These are phyloP conservation scores for Exophiala xenobiotica DNA, from an alignment of 2,329 filamentous ascomycete genomes.

Conservation along the genomic window DNA sequence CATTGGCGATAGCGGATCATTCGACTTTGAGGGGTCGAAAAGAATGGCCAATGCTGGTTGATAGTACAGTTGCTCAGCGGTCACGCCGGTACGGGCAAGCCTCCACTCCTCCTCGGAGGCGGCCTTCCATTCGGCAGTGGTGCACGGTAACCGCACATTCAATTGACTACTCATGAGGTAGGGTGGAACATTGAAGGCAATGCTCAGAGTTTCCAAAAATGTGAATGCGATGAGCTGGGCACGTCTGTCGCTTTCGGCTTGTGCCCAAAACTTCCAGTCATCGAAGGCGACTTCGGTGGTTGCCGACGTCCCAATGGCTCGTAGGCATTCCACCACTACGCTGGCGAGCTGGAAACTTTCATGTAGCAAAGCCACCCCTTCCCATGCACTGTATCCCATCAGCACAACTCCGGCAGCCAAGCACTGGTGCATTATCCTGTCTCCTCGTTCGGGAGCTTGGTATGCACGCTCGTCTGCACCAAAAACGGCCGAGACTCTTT, in stretches of 20 bases:
- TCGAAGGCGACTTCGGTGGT: neutral
- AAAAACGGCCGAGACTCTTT: neutral
- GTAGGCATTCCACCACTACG: neutral
- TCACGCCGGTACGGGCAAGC: neutral
- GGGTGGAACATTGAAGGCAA: neutral
- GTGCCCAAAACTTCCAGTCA: slow-evolving; percentile 1
- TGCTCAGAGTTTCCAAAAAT: slow-evolving; percentile 2
- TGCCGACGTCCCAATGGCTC: neutral
- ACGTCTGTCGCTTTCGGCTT: neutral
- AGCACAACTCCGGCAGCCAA: neutral
- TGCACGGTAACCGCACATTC: slow-evolving; percentile 3
- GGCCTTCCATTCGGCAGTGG: slow-evolving; percentile 1
- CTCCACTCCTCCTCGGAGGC: slow-evolving; percentile 1
- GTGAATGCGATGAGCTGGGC: neutral
- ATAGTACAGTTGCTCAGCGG: neutral
- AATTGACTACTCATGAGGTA: neutral
- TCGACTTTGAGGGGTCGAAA: neutral
- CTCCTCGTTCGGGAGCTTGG: neutral
- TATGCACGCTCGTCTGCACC: neutral
- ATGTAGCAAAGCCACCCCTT: neutral
- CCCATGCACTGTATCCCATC: slow-evolving; percentile 2
- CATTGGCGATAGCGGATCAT: neutral
- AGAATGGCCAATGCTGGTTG: neutral
- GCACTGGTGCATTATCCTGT: neutral
- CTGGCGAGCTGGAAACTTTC: neutral